Base-by-base conservation (phyloP, 345 rosid genomes). In the Populus deltoides region DNA sequence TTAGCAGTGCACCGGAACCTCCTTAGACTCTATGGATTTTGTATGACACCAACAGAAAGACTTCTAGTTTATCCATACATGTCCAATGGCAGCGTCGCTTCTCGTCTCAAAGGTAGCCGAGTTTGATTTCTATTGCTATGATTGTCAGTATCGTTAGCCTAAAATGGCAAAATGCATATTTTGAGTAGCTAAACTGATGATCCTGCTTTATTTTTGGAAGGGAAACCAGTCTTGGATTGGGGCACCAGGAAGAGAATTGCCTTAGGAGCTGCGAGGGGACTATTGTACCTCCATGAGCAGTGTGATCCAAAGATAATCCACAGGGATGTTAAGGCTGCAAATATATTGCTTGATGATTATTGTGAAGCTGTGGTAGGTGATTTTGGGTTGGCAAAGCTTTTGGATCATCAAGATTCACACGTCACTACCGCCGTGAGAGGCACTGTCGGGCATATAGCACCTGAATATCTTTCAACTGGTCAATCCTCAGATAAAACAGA, bases 281-380 rank as follows among this genome's bases (percentile, higher is more conserved):
- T 96, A 41, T 79, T 94, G 33, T 96, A 96, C 81, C 92, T 96
- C 71, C 99, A 96, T 15, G 99, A 96, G 81, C 99, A 95, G 71
- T 96, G 99, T 67, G 97, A 93, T 85, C 99, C 99, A 7, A 96
- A 96, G 85, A 96, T 96, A 57, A 96, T 96, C 66, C 99, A 96
- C 70, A 87, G 99, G 74, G 99, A 96, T 79, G 99, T 96, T n/a
- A 96, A 96, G 86, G 99, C 99, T 39, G 99, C 99, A 59, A 96
- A 96, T 73, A 90, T 96, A 74, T 84, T 96, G 81, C 92, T 96
- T 13, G 99, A 96, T 78, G 99, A 93, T 63, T 83, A 90, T 11
- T 95, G 88, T 66, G 99, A 93, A 82, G 99, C 99, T 22, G 98
- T 95, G 63, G 99, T 96, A 0, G 99, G 99, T 13, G 99, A 96